Percentiles rank a stretch among this genome's conserved stretches.
phyloP scores from a whole-genome alignment of 225 moss, liverwort and hornwort species.

The Thuidium tamariscinum region DNA sequence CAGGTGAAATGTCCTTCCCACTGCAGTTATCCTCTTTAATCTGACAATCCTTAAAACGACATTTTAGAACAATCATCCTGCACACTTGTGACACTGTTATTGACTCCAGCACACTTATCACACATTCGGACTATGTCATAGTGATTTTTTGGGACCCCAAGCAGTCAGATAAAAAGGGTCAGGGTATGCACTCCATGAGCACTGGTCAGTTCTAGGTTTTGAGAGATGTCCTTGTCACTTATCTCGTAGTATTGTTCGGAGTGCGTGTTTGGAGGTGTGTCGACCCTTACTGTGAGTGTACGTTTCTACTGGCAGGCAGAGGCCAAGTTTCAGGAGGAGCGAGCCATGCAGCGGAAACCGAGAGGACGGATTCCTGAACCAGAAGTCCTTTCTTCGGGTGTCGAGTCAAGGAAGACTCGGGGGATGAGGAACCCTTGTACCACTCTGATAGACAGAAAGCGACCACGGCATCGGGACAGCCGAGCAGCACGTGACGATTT shows the following conservation, averaged over 20 bases:
- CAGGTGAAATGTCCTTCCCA: conserved; percentile 38
- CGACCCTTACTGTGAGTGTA: background rate
- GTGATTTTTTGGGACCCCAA: background rate
- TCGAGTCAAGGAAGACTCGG: background rate
- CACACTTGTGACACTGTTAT: background rate
- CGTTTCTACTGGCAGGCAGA: conserved; percentile 40
- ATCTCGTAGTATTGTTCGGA: background rate
- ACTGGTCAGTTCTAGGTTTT: conserved; percentile 19
- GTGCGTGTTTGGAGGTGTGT: background rate
- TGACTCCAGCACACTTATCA: background rate
- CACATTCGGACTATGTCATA: background rate
- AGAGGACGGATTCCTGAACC: conserved; percentile 30
- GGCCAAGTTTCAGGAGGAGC: conserved; percentile 38
- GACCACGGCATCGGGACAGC: conserved; percentile 12
- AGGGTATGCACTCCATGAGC: background rate
- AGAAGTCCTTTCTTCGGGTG: conserved; percentile 7
- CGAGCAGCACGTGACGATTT: conserved; percentile 12
- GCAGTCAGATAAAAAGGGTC: background rate
- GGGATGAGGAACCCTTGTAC: background rate
- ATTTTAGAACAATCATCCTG: background rate
- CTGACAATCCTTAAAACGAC: background rate
- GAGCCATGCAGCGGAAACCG: conserved; percentile 24
- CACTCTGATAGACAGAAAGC: conserved; percentile 14
- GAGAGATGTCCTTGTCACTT: background rate
- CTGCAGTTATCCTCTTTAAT: background rate